phyloP scores from a whole-genome alignment of 768 basidiomycete species.

The Collybia sp. region DNA sequence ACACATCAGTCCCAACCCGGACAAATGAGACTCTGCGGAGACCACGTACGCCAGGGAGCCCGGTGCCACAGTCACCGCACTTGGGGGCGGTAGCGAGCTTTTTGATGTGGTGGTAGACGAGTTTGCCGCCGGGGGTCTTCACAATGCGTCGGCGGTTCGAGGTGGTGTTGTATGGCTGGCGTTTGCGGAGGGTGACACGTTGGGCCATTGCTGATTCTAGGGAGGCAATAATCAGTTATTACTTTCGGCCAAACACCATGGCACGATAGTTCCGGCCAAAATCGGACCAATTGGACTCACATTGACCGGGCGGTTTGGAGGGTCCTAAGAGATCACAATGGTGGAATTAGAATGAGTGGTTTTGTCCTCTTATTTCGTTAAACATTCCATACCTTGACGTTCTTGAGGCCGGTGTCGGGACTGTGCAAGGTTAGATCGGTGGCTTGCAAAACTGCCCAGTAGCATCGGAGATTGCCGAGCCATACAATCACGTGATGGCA shows the following conservation, averaged over 20 bases:
- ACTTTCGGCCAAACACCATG: slow-evolving; percentile 1
- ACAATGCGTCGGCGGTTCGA: slow-evolving; percentile 93
- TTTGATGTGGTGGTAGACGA: slow-evolving; percentile 97
- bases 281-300: slow-evolving; percentile 22
- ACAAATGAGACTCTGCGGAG: neutral
- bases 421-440: slow-evolving; percentile 20
- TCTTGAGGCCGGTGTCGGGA: slow-evolving; percentile 48
- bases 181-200: slow-evolving; percentile 99
- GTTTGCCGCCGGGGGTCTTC: slow-evolving; percentile 97
- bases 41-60: slow-evolving; percentile 83
- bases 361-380: neutral
- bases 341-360: neutral
- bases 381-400: slow-evolving; percentile 40
- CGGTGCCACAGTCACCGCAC: slow-evolving; percentile 97
- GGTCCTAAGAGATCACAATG: slow-evolving; percentile 3
- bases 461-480: slow-evolving; percentile 25
- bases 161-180: slow-evolving; percentile 96
- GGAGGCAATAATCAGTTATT: slow-evolving; percentile 1
- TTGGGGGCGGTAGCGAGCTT: slow-evolving; percentile 89
- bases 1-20: neutral
- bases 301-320: slow-evolving; percentile 17
- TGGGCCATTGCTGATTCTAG: slow-evolving; percentile 73
- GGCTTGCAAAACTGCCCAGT: slow-evolving; percentile 36
- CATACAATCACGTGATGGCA: slow-evolving; percentile 8
- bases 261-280: neutral